Evolutionary conservation across 2,329 filamentous ascomycete species (phyloP).

Genomic region (Atkinsonella hypoxylon): DNA sequence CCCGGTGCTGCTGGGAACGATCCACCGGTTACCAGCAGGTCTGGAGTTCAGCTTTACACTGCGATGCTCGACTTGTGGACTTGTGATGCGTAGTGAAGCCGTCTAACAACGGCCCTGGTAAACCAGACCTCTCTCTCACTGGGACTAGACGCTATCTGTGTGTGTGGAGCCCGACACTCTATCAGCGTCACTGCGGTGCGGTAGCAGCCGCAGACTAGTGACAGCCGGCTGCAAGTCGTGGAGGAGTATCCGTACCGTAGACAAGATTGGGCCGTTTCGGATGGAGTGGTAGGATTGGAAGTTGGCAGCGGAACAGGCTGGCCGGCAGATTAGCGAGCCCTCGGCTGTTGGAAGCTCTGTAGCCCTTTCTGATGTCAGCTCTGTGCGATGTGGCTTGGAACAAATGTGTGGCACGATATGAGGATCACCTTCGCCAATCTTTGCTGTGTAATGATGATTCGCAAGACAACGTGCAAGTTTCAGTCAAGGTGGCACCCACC

Average conservation of each 20-base stretch:
- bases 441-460: not conserved
- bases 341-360: slow-evolving; percentile 5
- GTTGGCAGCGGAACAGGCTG: slow-evolving; percentile 1
- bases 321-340: slow-evolving; percentile 9
- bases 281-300: not conserved
- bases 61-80: not conserved
- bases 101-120: not conserved
- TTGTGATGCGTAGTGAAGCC: not conserved
- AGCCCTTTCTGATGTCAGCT: not conserved
- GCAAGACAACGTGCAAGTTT: not conserved
- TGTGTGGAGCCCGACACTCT: slow-evolving; percentile 1
- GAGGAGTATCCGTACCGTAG: not conserved
- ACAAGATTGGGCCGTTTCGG: not conserved
- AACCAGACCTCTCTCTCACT: not conserved
- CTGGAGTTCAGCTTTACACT: not conserved
- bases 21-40: slow-evolving; percentile 5
- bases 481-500: too few species aligned
- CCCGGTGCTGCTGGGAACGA: not conserved
- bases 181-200: slow-evolving; percentile 5
- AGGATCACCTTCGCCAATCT: not conserved
- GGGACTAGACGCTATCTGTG: not conserved
- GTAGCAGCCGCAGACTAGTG: slow-evolving; percentile 7
- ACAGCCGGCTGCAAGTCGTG: not conserved
- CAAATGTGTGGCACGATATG: not conserved
- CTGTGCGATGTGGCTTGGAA: not conserved